Evolutionary conservation across 2,329 filamentous ascomycete genomes (phyloP), one percentile per base, ranked within the genome.

Genomic region (Atkinsonella hypoxylon): DNA sequence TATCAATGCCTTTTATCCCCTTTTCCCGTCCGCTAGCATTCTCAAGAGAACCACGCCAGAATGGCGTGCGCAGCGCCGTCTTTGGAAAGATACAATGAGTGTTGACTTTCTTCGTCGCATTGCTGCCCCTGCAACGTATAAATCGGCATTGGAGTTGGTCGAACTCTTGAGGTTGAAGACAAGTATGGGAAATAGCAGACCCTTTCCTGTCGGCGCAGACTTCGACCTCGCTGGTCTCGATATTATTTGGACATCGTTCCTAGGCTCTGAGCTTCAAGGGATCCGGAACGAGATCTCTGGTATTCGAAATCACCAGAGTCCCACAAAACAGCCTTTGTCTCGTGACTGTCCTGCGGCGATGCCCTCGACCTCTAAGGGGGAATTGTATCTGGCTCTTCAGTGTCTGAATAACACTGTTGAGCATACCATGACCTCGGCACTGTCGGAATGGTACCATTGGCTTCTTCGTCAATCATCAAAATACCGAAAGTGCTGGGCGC

Each of bases 51-150:
- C 63, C 1, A 61, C 65, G 22, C 49, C 57, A 0, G 57, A 56
- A n/a, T 70, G 61, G 57, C 64, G 62, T 55, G 48, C 56, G 4
- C 61, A 66, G 47, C 61, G 64, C 6, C 62, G 62, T 13, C 61
- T 70, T 2, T 56, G 70, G 45, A 64, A 64, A 43, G 63, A 71
- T 51, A 55, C 68, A 31, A 70, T 71, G 66, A 56, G 62, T 2
- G 63, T 62, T 1, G 56, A 54, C 0, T 71, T 70, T 47, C 55
- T 70, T 11, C 59, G 55, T 41, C 48, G 58, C 9, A 51, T 50
- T 10, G 53, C 50, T 8, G 67, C 61, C 0, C 67, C 67, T 0
- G 57, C 62, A 9, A 55, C 70, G 4, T 66, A 70, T 52, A 55
- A 57, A 11, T 56, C 57, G 11, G 57, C 62, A 8, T 45, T 52